These are phyloP conservation scores for Suillus lakei DNA, from an alignment of 768 basidiomycete species.

Conservation along the genomic window DNA sequence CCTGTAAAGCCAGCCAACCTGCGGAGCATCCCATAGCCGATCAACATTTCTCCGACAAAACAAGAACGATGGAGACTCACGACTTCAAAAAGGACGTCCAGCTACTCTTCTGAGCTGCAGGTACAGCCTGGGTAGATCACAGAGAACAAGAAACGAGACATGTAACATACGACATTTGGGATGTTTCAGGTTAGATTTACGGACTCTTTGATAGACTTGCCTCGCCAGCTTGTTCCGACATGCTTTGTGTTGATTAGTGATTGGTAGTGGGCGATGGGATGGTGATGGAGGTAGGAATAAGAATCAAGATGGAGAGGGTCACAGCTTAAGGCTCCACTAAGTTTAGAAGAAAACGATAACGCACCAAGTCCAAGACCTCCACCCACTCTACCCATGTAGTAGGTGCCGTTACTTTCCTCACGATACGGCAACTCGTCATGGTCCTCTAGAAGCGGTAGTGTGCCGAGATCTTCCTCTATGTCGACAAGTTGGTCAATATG, in stretches of 20 bases:
- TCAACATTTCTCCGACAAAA: not conserved
- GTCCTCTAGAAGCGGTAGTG: not conserved
- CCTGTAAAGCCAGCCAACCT: slow-evolving; percentile 89
- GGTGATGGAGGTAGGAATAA: slow-evolving; percentile 12
- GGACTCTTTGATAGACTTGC: slow-evolving; percentile 33
- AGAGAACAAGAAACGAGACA: slow-evolving; percentile 20
- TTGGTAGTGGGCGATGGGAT: slow-evolving; percentile 14
- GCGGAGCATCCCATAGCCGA: slow-evolving; percentile 14
- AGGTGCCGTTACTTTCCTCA: no score
- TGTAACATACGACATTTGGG: slow-evolving; percentile 37
- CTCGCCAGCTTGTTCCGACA: slow-evolving; percentile 49
- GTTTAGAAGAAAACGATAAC: no score
- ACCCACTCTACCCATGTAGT: no score
- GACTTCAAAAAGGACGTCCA: slow-evolving; percentile 94
- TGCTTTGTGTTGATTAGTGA: slow-evolving; percentile 16
- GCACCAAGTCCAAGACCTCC: no score
- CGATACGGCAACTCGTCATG: no score
- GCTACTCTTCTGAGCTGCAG: slow-evolving; percentile 79
- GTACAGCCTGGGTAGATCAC: slow-evolving; percentile 61
- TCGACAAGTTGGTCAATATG: no score
- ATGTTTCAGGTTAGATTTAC: slow-evolving; percentile 27
- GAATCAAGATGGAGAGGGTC: not conserved
- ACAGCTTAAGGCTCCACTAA: not conserved
- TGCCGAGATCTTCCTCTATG: no score
- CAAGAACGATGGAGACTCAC: slow-evolving; percentile 48